Evolutionary conservation across 805 yeast genomes (phyloP).

Genomic region (Yueomyces sinensis): DNA sequence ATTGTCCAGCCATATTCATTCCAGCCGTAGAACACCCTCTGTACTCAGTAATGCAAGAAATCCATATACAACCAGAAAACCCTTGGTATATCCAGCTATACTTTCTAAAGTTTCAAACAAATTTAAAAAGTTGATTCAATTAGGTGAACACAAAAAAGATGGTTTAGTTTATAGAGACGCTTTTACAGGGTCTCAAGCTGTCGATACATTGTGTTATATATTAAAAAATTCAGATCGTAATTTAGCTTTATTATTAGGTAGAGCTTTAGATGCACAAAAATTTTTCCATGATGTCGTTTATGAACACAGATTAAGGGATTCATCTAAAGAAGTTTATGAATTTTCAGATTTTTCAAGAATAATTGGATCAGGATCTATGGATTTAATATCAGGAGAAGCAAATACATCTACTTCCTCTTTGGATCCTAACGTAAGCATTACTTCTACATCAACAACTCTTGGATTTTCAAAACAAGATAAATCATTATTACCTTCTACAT

Average conservation of each 20-base stretch:
- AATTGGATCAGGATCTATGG: conserved; percentile 12
- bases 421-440: neutral
- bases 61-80: conserved; percentile 28
- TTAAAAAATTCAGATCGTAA: conserved; percentile 86
- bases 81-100: conserved; percentile 80
- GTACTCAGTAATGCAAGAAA: conserved; percentile 1
- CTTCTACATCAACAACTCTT: neutral
- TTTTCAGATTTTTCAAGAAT: conserved; percentile 37
- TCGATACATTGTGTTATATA: conserved; percentile 75
- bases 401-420: neutral
- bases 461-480: neutral
- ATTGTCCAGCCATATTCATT: neutral
- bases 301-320: conserved; percentile 85
- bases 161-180: conserved; percentile 87
- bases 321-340: conserved; percentile 76
- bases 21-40: conserved; percentile 6
- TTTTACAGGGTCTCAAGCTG: conserved; percentile 89
- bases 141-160: conserved; percentile 76
- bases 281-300: conserved; percentile 92
- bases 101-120: conserved; percentile 72
- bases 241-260: conserved; percentile 74
- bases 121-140: conserved; percentile 54
- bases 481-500: conserved; percentile 8
- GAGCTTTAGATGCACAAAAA: conserved; percentile 89
- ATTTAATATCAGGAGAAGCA: neutral